A percentile compares a stretch with the other conserved stretches of the same genome.
Evolutionary conservation across 305 asterid genomes (phyloP).

Genomic region (Solanum aculeatissimum): DNA sequence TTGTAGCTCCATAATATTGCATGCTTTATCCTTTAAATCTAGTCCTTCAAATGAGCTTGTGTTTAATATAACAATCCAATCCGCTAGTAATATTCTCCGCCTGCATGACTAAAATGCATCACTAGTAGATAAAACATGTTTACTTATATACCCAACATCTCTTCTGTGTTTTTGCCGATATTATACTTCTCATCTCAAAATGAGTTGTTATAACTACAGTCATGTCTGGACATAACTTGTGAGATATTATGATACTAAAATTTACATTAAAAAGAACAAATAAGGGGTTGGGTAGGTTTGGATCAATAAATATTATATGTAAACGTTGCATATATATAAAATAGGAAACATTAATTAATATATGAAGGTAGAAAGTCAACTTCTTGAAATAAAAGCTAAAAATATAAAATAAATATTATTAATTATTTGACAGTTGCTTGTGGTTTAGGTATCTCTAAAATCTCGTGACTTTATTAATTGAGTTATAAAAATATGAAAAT

Average conservation of each 20-base stretch:
- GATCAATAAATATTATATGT: background rate
- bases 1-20: background rate
- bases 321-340: constrained; percentile 5
- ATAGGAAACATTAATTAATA: constrained; percentile 5
- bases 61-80: too few relatives aligned
- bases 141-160: too few relatives aligned
- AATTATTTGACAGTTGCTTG: constrained; percentile 22
- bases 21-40: too few relatives aligned
- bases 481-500: background rate
- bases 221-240: background rate
- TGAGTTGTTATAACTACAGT: too few relatives aligned
- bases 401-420: background rate
- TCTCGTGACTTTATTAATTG: constrained; percentile 33
- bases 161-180: too few relatives aligned
- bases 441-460: constrained; percentile 55
- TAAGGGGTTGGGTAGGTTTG: background rate
- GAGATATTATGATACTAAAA: background rate
- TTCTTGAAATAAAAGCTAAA: background rate
- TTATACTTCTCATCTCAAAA: too few relatives aligned
- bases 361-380: constrained; percentile 12
- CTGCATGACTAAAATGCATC: too few relatives aligned
- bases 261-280: too few relatives aligned
- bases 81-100: too few relatives aligned
- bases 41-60: background rate
- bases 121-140: too few relatives aligned